phyloP scores from a whole-genome alignment of 208 protist species.

The Trypanosoma platydactyli region DNA sequence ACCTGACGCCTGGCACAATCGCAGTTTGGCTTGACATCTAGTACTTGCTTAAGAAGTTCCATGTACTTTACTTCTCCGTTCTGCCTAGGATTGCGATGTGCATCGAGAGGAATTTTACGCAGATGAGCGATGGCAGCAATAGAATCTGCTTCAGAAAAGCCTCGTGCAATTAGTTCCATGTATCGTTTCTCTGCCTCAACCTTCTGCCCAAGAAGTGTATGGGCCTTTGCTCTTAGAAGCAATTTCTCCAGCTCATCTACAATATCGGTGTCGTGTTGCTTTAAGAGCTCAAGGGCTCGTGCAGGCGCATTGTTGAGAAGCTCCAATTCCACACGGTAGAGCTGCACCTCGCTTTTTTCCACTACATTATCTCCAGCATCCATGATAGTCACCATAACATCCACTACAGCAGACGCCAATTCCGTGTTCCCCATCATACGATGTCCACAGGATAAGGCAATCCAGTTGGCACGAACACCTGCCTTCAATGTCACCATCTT shows the following conservation, averaged over 20 bases:
- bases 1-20: constrained; percentile 65
- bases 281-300: constrained; percentile 76
- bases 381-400: constrained; percentile 81
- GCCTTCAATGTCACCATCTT: constrained; percentile 89
- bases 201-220: constrained; percentile 74
- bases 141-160: constrained; percentile 71
- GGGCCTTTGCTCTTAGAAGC: constrained; percentile 61
- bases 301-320: constrained; percentile 54
- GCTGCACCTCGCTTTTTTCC: constrained; percentile 73
- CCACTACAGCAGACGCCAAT: constrained; percentile 71
- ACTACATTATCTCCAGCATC: constrained; percentile 63
- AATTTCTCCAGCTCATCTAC: constrained; percentile 60
- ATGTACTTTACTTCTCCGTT: constrained; percentile 60
- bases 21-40: constrained; percentile 45
- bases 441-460: constrained; percentile 81
- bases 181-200: constrained; percentile 76
- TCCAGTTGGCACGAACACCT: constrained; percentile 85
- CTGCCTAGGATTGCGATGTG: constrained; percentile 41
- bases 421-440: constrained; percentile 71
- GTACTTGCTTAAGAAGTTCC: constrained; percentile 65
- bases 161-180: constrained; percentile 67
- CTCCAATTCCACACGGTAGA: constrained; percentile 78
- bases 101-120: constrained; percentile 76
- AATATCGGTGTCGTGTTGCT: constrained; percentile 71
- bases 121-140: constrained; percentile 79